phyloP scores from a whole-genome alignment of 1,139 yeast genomes.

The Protomyces macrosporus region DNA sequence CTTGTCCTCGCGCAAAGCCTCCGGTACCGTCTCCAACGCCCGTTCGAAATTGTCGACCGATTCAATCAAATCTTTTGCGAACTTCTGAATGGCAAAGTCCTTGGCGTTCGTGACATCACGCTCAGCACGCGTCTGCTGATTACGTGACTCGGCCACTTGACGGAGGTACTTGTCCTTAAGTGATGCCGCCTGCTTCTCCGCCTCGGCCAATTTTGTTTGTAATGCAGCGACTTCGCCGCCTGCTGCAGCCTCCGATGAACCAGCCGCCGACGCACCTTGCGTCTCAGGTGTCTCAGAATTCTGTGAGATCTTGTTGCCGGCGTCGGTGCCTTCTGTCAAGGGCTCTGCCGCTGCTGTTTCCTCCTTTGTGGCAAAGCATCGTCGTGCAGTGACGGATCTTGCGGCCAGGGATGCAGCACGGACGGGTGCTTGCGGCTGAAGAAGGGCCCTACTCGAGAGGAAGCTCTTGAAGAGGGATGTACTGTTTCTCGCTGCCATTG shows the following conservation, averaged over 20 bases:
- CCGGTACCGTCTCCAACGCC: constrained; percentile 69
- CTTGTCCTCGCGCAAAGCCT: constrained; percentile 44
- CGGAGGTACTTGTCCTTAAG: constrained; percentile 67
- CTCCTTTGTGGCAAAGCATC: neutral
- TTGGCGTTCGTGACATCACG: constrained; percentile 80
- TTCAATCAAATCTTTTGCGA: constrained; percentile 84
- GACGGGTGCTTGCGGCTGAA: neutral
- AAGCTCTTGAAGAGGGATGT: neutral
- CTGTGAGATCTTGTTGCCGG: neutral
- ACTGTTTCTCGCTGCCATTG: neutral
- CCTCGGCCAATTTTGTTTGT: constrained; percentile 1
- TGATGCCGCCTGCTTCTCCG: constrained; percentile 12
- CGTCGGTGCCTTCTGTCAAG: constrained; percentile 17
- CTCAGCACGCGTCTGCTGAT: constrained; percentile 84
- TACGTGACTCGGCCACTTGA: constrained; percentile 87
- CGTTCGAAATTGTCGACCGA: constrained; percentile 87
- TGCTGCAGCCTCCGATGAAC: neutral
- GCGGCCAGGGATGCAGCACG: neutral
- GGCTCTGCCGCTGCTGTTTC: constrained; percentile 17
- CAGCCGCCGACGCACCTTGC: neutral
- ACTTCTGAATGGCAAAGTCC: constrained; percentile 88
- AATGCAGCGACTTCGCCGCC: neutral
- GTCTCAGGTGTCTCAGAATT: constrained; percentile 18
- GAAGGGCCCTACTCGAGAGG: neutral
- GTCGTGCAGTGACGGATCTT: neutral